phyloP scores from a whole-genome alignment of 441 rosid genomes.

The Arabidopsis lyrata region DNA sequence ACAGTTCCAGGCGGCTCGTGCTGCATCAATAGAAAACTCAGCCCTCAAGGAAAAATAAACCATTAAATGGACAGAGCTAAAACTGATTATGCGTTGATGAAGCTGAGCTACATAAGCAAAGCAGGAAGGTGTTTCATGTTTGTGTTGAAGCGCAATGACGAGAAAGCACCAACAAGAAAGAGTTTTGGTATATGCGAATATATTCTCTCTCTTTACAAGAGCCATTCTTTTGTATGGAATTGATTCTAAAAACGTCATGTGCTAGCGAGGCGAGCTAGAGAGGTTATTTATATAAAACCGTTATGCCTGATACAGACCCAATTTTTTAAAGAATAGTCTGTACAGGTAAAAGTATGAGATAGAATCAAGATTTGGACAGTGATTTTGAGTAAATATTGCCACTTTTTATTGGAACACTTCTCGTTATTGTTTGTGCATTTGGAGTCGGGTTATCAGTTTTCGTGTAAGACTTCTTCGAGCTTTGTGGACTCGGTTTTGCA shows the following conservation, averaged over 20 bases:
- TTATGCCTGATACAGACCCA: conserved; percentile 23
- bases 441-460: background rate
- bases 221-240: conserved; percentile 11
- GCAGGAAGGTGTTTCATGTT: conserved; percentile 3
- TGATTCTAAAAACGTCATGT: conserved; percentile 21
- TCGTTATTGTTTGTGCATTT: conserved; percentile 5
- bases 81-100: background rate
- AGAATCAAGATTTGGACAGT: conserved; percentile 16
- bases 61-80: background rate
- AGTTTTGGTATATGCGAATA: conserved; percentile 6
- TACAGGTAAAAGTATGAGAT: background rate
- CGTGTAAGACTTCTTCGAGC: no score
- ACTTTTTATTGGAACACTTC: background rate
- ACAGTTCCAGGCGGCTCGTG: conserved; percentile 79
- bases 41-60: conserved; percentile 49
- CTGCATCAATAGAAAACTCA: conserved; percentile 53
- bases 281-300: background rate
- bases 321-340: conserved; percentile 23
- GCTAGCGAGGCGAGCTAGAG: conserved; percentile 29
- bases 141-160: conserved; percentile 24
- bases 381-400: conserved; percentile 35
- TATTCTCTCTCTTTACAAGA: conserved; percentile 8
- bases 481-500: no score
- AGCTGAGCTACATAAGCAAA: conserved; percentile 12
- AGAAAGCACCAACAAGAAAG: conserved; percentile 26